A percentile compares a stretch with the other conserved stretches of the same genome.
phyloP scores from a whole-genome alignment of 2,329 filamentous ascomycete species.

The Stagonosporopsis chrysanthemi region DNA sequence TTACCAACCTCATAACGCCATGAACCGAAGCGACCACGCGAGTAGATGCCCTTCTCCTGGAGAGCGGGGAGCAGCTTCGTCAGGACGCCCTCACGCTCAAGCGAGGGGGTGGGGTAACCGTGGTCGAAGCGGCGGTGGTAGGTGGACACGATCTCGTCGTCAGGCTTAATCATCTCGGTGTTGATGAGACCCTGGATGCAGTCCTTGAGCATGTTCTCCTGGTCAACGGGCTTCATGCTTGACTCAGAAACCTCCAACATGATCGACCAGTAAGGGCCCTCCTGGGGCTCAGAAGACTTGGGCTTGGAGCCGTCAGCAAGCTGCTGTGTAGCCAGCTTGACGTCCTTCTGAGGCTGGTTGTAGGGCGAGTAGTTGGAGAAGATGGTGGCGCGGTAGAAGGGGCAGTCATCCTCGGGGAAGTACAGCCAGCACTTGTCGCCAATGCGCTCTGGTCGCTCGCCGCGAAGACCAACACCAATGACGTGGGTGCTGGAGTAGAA shows the following conservation, averaged over 20 bases:
- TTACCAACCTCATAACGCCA: slow-evolving; percentile 98
- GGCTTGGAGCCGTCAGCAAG: slow-evolving; percentile 86
- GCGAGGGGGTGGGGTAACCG: slow-evolving; percentile 92
- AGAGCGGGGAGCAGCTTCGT: slow-evolving; percentile 93
- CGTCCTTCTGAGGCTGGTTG: slow-evolving; percentile 87
- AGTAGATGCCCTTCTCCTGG: slow-evolving; percentile 89
- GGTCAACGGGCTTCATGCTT: slow-evolving; percentile 90
- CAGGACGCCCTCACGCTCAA: slow-evolving; percentile 94
- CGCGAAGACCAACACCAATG: slow-evolving; percentile 93
- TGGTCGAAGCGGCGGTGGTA: slow-evolving; percentile 99
- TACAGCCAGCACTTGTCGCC: slow-evolving; percentile 99
- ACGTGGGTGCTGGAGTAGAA: slow-evolving; percentile 98
- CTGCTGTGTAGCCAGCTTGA: slow-evolving; percentile 86
- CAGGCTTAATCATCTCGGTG: slow-evolving; percentile 91
- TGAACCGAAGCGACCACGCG: slow-evolving; percentile 94
- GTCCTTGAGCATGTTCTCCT: slow-evolving; percentile 83
- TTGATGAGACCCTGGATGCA: slow-evolving; percentile 97
- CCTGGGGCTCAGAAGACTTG: slow-evolving; percentile 73
- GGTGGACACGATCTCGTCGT: slow-evolving; percentile 94
- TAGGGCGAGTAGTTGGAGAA: slow-evolving; percentile 99
- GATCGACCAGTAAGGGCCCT: slow-evolving; percentile 99
- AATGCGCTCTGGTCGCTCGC: slow-evolving; percentile 89
- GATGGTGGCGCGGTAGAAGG: slow-evolving; percentile 99
- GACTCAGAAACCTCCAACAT: slow-evolving; percentile 99
- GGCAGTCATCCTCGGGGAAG: slow-evolving; percentile 98